Percentiles rank a stretch among this genome's conserved stretches.
Conservation (phyloP, 805 yeast genomes). For the Yarrowia keelungensis region DNA sequence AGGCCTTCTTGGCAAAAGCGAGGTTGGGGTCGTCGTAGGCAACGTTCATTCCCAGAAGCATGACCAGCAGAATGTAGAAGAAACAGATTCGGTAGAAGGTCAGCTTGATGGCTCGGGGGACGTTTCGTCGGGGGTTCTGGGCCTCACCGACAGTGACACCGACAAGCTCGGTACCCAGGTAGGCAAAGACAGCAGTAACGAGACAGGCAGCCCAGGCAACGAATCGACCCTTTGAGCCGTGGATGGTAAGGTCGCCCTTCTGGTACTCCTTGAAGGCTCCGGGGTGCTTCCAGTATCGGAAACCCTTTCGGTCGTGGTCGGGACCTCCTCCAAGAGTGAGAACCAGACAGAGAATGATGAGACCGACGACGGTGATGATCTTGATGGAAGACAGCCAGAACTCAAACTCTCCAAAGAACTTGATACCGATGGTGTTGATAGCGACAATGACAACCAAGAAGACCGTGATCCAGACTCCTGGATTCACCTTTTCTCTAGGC, state of each 20-base stretch:
- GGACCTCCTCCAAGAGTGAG: slow-evolving; percentile 81
- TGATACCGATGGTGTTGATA: slow-evolving; percentile 58
- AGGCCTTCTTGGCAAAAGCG: slow-evolving; percentile 51
- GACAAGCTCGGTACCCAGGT: slow-evolving; percentile 70
- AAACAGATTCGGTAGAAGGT: slow-evolving; percentile 72
- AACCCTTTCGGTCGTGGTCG: slow-evolving; percentile 72
- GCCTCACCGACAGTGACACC: slow-evolving; percentile 80
- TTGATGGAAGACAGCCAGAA: slow-evolving; percentile 58
- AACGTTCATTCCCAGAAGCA: slow-evolving; percentile 72
- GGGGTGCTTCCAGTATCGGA: slow-evolving; percentile 71
- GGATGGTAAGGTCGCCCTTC: slow-evolving; percentile 53
- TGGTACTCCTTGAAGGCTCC: slow-evolving; percentile 63
- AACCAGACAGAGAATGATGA: slow-evolving; percentile 66
- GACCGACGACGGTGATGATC: slow-evolving; percentile 69
- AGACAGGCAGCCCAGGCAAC: slow-evolving; percentile 67
- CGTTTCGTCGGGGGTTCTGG: slow-evolving; percentile 67
- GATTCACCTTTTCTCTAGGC: slow-evolving; percentile 51
- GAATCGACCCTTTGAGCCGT: slow-evolving; percentile 61
- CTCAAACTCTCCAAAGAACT: slow-evolving; percentile 62
- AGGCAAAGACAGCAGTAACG: slow-evolving; percentile 73
- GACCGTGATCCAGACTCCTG: slow-evolving; percentile 61
- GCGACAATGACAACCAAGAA: slow-evolving; percentile 61
- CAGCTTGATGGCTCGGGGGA: slow-evolving; percentile 74
- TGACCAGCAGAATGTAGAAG: slow-evolving; percentile 67
- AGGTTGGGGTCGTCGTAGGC: slow-evolving; percentile 62